These are phyloP conservation scores for Fusarium kyushuense DNA, from an alignment of 2,329 filamentous ascomycete genomes.

Conservation along the genomic window DNA sequence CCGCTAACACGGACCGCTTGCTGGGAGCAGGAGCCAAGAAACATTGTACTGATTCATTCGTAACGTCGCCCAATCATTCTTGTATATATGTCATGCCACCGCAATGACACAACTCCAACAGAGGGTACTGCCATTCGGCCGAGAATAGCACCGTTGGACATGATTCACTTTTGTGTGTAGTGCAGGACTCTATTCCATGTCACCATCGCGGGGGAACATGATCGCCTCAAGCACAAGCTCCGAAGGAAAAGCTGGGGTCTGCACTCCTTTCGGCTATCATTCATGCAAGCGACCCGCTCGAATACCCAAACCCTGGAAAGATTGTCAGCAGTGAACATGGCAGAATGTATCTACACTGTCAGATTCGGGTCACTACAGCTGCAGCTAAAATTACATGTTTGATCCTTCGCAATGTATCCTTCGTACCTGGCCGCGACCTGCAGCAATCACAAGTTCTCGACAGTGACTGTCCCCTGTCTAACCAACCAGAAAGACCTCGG, in stretches of 20 bases:
- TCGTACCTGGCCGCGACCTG: slow-evolving; percentile 1
- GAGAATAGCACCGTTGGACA: slow-evolving; percentile 43
- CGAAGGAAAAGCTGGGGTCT: slow-evolving; percentile 20
- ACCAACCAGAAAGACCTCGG: slow-evolving; percentile 37
- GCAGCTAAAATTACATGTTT: slow-evolving; percentile 23
- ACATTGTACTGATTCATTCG: neutral
- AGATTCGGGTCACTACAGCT: slow-evolving; percentile 5
- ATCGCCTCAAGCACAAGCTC: neutral
- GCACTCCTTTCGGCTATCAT: slow-evolving; percentile 23
- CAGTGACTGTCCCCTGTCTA: slow-evolving; percentile 19
- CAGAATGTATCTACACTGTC: slow-evolving; percentile 12
- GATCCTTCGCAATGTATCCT: slow-evolving; percentile 22
- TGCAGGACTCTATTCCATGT: slow-evolving; percentile 14
- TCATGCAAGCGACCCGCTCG: slow-evolving; percentile 23
- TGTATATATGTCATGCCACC: neutral
- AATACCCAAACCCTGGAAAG: slow-evolving; percentile 8
- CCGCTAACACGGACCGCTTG: slow-evolving; percentile 26
- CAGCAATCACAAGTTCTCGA: slow-evolving; percentile 28
- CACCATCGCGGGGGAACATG: slow-evolving; percentile 2
- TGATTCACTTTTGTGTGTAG: slow-evolving; percentile 26
- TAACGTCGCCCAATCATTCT: slow-evolving; percentile 3
- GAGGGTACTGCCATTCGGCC: slow-evolving; percentile 24
- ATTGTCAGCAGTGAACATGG: slow-evolving; percentile 14
- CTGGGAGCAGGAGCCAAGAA: slow-evolving; percentile 18
- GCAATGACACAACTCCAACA: neutral